Conservation (phyloP, 2,329 filamentous ascomycete genomes). For the Cladobotryum protrusum region DNA sequence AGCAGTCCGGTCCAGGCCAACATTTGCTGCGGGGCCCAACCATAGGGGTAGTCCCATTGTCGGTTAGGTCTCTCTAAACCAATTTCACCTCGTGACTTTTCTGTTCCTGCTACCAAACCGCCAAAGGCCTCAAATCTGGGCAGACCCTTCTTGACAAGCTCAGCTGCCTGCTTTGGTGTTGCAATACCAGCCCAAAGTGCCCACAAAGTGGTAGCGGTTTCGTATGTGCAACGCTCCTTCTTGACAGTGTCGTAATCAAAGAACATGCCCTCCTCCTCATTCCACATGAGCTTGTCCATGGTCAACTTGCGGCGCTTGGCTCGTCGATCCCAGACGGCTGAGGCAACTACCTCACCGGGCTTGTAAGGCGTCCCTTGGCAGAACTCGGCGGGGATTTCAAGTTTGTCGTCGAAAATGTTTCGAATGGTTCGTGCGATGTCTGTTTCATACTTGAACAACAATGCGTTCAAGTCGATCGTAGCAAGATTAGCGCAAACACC, state of each 20-base stretch:
- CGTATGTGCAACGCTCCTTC: constrained; percentile 75
- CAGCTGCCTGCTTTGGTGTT: constrained; percentile 76
- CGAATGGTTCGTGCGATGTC: constrained; percentile 87
- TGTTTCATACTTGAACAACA: constrained; percentile 94
- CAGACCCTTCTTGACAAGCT: constrained; percentile 72
- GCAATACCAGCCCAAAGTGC: constrained; percentile 91
- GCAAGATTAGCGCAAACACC: constrained; percentile 80
- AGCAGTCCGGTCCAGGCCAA: constrained; percentile 90
- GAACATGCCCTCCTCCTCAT: constrained; percentile 87
- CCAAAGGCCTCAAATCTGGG: constrained; percentile 85
- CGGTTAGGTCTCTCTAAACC: constrained; percentile 82
- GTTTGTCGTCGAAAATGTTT: constrained; percentile 72
- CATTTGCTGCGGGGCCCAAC: constrained; percentile 98
- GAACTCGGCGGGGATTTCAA: constrained; percentile 79
- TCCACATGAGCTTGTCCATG: constrained; percentile 93
- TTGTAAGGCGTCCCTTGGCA: constrained; percentile 58
- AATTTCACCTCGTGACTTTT: constrained; percentile 76
- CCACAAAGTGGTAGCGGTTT: constrained; percentile 94
- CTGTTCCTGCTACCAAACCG: constrained; percentile 81
- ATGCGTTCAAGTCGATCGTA: constrained; percentile 89
- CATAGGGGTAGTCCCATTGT: constrained; percentile 98
- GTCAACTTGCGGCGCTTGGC: constrained; percentile 75
- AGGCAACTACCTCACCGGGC: constrained; percentile 69
- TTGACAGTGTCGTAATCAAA: constrained; percentile 92
- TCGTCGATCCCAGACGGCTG: constrained; percentile 83